Conservation (phyloP, 23 red algal genomes). For the Gracilaria caudata region DNA sequence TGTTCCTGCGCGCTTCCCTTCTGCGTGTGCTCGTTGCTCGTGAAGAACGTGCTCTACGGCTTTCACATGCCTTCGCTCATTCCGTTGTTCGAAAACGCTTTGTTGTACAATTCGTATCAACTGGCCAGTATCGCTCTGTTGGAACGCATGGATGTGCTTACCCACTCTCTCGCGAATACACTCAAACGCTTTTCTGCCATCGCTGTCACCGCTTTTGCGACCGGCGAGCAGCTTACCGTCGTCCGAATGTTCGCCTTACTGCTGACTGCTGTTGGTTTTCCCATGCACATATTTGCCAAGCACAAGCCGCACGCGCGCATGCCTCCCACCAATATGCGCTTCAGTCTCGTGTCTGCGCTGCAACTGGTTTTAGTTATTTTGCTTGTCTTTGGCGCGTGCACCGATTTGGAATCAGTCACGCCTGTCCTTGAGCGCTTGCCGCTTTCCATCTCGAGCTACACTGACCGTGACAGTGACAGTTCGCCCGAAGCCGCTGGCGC, state of each 20-base stretch:
- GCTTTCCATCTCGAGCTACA: background rate
- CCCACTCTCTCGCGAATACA: constrained; percentile 28
- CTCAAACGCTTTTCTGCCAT: constrained; percentile 26
- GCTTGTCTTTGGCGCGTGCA: too few species aligned
- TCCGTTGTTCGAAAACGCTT: background rate
- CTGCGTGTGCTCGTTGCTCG: background rate
- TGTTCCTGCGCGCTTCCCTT: background rate
- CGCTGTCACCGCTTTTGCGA: background rate
- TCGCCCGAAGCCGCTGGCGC: too few species aligned
- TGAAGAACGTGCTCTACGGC: background rate
- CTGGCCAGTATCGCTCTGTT: constrained; percentile 25
- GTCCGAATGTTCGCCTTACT: background rate
- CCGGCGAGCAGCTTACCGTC: background rate
- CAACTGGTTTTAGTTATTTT: too few species aligned
- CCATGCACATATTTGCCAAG: background rate
- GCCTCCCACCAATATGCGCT: background rate
- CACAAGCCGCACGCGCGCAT: background rate
- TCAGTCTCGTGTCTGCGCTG: background rate
- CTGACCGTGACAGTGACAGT: background rate
- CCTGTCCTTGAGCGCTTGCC: background rate
- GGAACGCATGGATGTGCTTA: constrained; percentile 2
- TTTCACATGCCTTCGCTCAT: background rate
- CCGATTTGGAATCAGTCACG: too few species aligned
- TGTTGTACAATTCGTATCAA: constrained; percentile 26
- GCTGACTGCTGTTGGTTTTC: constrained; percentile 17